These are phyloP conservation scores for Leucocoprinus birnbaumii DNA, from an alignment of 768 basidiomycete genomes.

Conservation along the genomic window DNA sequence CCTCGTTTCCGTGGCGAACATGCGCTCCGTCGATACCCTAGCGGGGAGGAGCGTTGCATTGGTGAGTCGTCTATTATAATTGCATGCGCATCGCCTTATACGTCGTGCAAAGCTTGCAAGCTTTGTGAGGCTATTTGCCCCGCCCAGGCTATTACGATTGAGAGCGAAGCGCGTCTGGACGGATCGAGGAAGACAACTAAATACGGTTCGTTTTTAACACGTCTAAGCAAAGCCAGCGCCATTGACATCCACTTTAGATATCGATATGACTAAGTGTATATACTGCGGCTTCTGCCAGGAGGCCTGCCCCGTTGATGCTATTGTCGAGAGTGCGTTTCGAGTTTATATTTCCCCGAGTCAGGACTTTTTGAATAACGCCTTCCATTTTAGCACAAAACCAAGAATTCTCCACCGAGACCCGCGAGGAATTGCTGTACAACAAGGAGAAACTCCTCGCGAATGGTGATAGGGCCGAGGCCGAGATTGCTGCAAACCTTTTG, in stretches of 20 bases:
- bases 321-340: constrained; percentile 85
- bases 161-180: constrained; percentile 93
- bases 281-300: constrained; percentile 99
- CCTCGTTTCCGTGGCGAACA: constrained; percentile 99
- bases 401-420: constrained; percentile 95
- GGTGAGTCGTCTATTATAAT: constrained; percentile 49
- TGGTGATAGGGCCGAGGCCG: constrained; percentile 94
- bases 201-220: constrained; percentile 63
- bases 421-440: constrained; percentile 98
- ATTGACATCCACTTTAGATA: constrained; percentile 49
- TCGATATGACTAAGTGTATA: constrained; percentile 99
- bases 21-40: constrained; percentile 93
- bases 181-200: constrained; percentile 96
- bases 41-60: constrained; percentile 98
- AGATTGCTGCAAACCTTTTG: constrained; percentile 93
- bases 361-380: constrained; percentile 8
- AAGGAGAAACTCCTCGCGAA: constrained; percentile 98
- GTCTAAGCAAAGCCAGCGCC: constrained; percentile 7
- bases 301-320: constrained; percentile 98
- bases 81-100: constrained; percentile 6
- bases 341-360: background rate
- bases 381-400: constrained; percentile 82
- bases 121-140: constrained; percentile 99
- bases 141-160: constrained; percentile 98
- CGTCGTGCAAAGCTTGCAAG: constrained; percentile 75